Base-by-base conservation (phyloP, 305 asterid species). In the Fraxinus paxiana region DNA sequence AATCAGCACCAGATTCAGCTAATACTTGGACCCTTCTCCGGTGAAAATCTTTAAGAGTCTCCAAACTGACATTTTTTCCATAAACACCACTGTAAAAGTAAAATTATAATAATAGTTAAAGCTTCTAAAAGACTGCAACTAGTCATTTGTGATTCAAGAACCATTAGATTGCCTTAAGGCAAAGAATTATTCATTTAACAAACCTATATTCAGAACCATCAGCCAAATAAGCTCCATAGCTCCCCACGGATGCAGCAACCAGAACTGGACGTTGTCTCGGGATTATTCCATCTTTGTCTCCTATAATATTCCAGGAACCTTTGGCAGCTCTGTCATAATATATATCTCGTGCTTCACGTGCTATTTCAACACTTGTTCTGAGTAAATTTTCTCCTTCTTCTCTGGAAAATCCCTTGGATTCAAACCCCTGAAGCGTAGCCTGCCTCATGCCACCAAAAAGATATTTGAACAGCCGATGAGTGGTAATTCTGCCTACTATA, bases 141-240 rank as follows among this genome's bases (percentile, higher is more conserved):
- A 30, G 51, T 12, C 7, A 54, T 31, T 9, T 18, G n/a, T 31
- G 70, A 30, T 18, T 5, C 35, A 73, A 31, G 15, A 30, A 0
- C 37, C 26, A 77, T 12, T 31, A 72, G 12, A 28, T 28, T 2
- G 17, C 30, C 33, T 2, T 9, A 15, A 15, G 34, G 33, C 13
- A 34, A 9, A 18, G 31, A 56, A 38, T 18, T 37, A 71, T 9
- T 31, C 8, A 1, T 22, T 24, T 0, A 41, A n/a, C 81, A 1
- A 6, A 90, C 98, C 90, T 94, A 82, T 94, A 94, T 83, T 94
- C 96, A 17, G 97, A 92, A 79, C 98, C 98, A 84, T 94, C 97
- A 0, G 97, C 92, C 17, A 92, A 87, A 85, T 89, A 94, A 37
- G 98, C 97, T 22, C 96, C 97, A 30, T 90, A 92, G 89, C 97